phyloP scores from a whole-genome alignment of 2,329 filamentous ascomycete genomes.

The Neodidymelliopsis sp. region DNA sequence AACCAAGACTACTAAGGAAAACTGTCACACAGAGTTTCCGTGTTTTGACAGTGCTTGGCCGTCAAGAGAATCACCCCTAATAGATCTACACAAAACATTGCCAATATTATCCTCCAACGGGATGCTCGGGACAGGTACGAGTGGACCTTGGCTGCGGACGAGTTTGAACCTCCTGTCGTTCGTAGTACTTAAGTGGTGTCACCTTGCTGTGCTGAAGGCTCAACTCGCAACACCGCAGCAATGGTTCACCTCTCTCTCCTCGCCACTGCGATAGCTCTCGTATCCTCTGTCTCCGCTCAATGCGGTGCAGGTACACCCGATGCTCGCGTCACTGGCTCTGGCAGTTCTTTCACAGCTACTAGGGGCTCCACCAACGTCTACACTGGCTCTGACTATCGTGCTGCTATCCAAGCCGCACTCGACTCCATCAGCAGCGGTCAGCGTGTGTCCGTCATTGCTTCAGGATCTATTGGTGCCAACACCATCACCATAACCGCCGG shows the following conservation, averaged over 20 bases:
- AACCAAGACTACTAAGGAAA: constrained; percentile 14
- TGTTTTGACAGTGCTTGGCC: constrained; percentile 1
- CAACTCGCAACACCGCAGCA: neutral
- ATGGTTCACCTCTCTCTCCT: constrained; percentile 52
- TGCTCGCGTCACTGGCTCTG: constrained; percentile 58
- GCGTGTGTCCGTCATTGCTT: constrained; percentile 62
- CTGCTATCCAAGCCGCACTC: constrained; percentile 63
- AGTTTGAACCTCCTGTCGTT: neutral
- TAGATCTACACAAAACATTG: constrained; percentile 8
- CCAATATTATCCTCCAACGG: constrained; percentile 13
- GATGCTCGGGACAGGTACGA: neutral
- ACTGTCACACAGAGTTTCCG: constrained; percentile 1
- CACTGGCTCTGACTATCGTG: constrained; percentile 61
- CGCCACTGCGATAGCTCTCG: constrained; percentile 53
- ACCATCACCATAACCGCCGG: constrained; percentile 61
- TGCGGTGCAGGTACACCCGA: constrained; percentile 59
- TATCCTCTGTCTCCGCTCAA: constrained; percentile 51
- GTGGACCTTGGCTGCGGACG: neutral
- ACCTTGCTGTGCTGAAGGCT: neutral
- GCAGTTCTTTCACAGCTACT: constrained; percentile 56
- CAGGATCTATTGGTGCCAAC: constrained; percentile 62
- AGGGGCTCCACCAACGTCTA: constrained; percentile 58
- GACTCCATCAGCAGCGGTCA: constrained; percentile 61
- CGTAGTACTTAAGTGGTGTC: constrained; percentile 5
- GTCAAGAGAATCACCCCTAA: neutral